phyloP scores from a whole-genome alignment of 2,329 filamentous ascomycete genomes.

The Trichoderma brevicompactum region DNA sequence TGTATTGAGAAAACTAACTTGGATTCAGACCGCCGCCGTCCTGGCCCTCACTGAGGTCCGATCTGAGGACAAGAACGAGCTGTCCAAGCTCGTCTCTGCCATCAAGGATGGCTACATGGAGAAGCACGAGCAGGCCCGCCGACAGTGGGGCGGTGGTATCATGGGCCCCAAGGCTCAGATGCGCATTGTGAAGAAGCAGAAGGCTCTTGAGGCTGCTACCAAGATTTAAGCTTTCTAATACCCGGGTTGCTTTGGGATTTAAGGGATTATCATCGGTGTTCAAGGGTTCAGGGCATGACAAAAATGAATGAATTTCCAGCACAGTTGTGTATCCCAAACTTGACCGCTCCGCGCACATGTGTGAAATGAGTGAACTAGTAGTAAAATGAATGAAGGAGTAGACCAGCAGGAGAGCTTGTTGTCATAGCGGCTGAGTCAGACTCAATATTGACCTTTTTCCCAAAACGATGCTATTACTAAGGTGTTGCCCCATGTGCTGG shows the following conservation, averaged over 20 bases:
- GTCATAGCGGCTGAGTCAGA: not conserved
- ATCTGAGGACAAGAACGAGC: conserved; percentile 96
- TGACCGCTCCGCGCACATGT: conserved; percentile 2
- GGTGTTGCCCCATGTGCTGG: not conserved
- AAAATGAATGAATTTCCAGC: conserved; percentile 49
- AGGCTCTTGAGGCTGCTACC: conserved; percentile 91
- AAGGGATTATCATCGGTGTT: conserved; percentile 46
- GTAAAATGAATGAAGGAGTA: not conserved
- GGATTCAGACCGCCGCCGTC: conserved; percentile 86
- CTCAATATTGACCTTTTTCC: not conserved
- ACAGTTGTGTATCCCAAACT: conserved; percentile 35
- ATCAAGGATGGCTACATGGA: conserved; percentile 98
- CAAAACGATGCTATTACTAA: not conserved
- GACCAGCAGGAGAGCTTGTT: not conserved
- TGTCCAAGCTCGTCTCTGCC: conserved; percentile 92
- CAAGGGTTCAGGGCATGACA: conserved; percentile 48
- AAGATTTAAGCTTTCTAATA: conserved; percentile 78
- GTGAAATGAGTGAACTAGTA: conserved; percentile 21
- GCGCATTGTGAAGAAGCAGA: conserved; percentile 81
- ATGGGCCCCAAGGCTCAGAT: conserved; percentile 94
- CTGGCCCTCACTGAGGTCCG: conserved; percentile 96
- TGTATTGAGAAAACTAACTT: not conserved
- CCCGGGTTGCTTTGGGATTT: conserved; percentile 47
- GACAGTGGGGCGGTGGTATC: conserved; percentile 99
- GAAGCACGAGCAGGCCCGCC: conserved; percentile 89